Percentiles rank a stretch among this genome's conserved stretches.
Conservation (phyloP, 208 protist genomes). For the Trichomonas tenax region DNA sequence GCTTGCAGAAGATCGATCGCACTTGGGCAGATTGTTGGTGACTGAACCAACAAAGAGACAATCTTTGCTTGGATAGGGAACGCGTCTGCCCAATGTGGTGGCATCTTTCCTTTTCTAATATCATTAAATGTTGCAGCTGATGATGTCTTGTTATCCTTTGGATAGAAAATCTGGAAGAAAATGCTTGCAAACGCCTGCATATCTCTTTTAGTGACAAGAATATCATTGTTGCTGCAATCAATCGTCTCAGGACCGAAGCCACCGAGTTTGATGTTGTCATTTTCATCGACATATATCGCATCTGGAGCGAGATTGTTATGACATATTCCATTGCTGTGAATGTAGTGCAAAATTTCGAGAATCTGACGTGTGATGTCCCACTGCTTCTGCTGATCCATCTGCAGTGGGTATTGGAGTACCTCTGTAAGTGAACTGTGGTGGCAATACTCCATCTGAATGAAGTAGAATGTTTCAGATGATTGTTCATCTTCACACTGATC, state of each 20-base stretch:
- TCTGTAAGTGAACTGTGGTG: background rate
- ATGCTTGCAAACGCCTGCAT: background rate
- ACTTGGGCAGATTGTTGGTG: background rate
- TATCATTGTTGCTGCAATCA: too few relatives aligned
- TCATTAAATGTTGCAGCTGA: background rate
- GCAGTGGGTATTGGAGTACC: background rate
- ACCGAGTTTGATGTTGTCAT: background rate
- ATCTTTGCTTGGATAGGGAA: background rate
- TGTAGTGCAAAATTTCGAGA: background rate
- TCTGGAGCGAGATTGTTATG: background rate
- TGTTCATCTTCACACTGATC: background rate
- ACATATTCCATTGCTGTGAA: background rate
- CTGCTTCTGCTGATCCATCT: background rate
- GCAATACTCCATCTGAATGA: background rate
- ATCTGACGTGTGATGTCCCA: background rate
- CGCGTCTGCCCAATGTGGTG: background rate
- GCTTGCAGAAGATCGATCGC: background rate
- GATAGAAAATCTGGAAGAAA: constrained; percentile 19
- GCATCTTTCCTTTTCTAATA: background rate
- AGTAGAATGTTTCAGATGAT: background rate
- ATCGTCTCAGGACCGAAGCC: background rate
- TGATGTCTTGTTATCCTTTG: background rate
- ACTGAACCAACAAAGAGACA: background rate
- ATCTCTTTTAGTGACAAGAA: background rate
- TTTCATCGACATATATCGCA: background rate